Base-by-base conservation (phyloP, 2,329 filamentous ascomycete species). In the Cladophialophora immunda region DNA sequence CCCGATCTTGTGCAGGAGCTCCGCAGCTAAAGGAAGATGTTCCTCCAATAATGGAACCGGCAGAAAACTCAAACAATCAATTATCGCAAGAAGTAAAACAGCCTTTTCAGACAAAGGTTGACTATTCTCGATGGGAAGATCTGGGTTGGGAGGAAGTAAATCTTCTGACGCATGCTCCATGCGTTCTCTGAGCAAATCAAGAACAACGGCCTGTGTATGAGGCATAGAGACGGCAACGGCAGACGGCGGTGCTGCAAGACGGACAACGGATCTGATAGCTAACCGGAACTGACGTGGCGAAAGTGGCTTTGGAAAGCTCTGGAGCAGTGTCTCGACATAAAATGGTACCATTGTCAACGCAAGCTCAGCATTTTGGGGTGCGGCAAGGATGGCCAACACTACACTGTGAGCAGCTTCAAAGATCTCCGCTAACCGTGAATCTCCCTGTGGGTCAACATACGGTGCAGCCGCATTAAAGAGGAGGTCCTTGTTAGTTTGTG, bases 391-490 rank as follows among this genome's bases (percentile, higher is more conserved):
- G 1, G 94, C 89, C 5, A 97, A 86, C 71, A 92, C 87, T 50
- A 94, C 87, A 70, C 90, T 92, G 79, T 97, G 94, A 0, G 93
- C 92, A 0, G 94, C 89, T 78, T 97, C 94, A 73, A 96, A 97
- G n/a, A 96, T 87, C 47, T 89, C 85, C 2, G 89, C 79, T 9
- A 91, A 82, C 54, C 85, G 80, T 25, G 81, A 79, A 69, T 87
- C 85, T 19, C 83, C 83, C 29, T 84, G 85, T n/a, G 85, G 80
- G 52, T 84, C 82, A 2, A 97, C 86, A 75, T 97, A 95, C 0
- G 90, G 86, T 4, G 88, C 86, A 6, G 93, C 91, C 1, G 92
- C 90, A 36, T 89, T 85, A 60, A 97, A 82, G 17, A 97, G 86
- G 1, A 97, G 82, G 2, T 87, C 83, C 72, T 96, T 92, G 73